These are phyloP conservation scores for Sordaria brevicollis DNA, from an alignment of 495 filamentous ascomycete genomes.

Conservation along the genomic window DNA sequence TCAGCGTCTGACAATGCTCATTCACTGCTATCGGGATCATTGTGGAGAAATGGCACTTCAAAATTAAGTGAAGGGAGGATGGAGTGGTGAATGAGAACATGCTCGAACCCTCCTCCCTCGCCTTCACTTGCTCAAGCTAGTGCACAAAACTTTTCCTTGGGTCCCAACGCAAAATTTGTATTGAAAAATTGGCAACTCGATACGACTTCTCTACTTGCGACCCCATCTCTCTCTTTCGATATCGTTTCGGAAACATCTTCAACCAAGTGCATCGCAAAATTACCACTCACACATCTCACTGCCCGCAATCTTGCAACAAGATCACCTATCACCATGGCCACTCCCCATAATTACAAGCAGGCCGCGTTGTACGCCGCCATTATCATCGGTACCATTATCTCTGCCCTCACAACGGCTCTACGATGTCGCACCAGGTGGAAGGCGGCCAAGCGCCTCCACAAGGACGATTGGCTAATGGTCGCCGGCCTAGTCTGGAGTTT, in stretches of 20 bases:
- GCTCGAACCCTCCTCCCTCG: neutral
- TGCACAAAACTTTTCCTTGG: neutral
- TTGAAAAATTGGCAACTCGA: too few species aligned
- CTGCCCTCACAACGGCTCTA: neutral
- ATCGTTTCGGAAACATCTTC: too few species aligned
- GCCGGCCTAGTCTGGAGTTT: constrained; percentile 1
- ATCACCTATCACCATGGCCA: too few species aligned
- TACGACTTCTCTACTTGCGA: too few species aligned
- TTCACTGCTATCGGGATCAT: neutral
- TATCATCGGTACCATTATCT: neutral
- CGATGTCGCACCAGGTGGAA: neutral
- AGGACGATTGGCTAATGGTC: constrained; percentile 6
- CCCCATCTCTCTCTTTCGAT: too few species aligned
- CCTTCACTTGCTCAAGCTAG: too few species aligned
- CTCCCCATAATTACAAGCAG: neutral
- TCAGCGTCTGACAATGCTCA: neutral
- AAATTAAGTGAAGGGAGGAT: neutral
- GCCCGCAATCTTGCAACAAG: too few species aligned
- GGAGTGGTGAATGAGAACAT: neutral
- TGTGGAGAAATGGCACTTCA: too few species aligned
- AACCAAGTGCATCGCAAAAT: too few species aligned
- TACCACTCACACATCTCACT: too few species aligned
- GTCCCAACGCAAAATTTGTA: neutral
- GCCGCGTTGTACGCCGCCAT: neutral
- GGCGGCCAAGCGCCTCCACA: neutral